phyloP scores from a whole-genome alignment of 257 asterid species.

The Solanum arcanum region DNA sequence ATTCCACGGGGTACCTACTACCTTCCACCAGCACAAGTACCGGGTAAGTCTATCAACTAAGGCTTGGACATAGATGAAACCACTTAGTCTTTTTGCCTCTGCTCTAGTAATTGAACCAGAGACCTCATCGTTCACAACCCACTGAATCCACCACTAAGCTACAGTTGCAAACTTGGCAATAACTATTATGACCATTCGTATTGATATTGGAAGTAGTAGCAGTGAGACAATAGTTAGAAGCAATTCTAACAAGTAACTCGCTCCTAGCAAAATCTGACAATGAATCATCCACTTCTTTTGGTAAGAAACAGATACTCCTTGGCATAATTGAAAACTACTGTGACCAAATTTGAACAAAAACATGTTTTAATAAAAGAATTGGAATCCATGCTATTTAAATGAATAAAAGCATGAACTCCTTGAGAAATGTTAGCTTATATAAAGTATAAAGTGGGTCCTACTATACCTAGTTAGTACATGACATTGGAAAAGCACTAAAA shows the following conservation, averaged over 20 bases:
- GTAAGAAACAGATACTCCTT: neutral
- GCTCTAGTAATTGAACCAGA: neutral
- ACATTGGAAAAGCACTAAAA: neutral
- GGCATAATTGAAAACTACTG: neutral
- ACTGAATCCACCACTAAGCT: neutral
- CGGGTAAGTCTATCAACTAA: neutral
- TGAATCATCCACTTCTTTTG: neutral
- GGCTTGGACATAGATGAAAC: neutral
- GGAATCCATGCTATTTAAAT: neutral
- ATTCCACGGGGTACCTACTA: neutral
- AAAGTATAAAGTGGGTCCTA: neutral
- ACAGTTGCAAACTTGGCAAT: neutral
- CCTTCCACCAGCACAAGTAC: neutral
- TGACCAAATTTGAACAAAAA: neutral
- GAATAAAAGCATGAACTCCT: neutral
- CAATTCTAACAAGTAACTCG: neutral
- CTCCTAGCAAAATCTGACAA: neutral
- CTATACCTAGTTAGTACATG: neutral
- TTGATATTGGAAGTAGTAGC: neutral
- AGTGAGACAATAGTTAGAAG: neutral
- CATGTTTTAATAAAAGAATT: neutral
- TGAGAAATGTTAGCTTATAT: neutral
- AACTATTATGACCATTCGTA: neutral
- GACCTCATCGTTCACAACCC: neutral
- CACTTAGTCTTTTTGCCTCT: neutral